These are phyloP conservation scores for Backusella luteola DNA, from an alignment of 192 early-diverging fungal species.

Conservation along the genomic window DNA sequence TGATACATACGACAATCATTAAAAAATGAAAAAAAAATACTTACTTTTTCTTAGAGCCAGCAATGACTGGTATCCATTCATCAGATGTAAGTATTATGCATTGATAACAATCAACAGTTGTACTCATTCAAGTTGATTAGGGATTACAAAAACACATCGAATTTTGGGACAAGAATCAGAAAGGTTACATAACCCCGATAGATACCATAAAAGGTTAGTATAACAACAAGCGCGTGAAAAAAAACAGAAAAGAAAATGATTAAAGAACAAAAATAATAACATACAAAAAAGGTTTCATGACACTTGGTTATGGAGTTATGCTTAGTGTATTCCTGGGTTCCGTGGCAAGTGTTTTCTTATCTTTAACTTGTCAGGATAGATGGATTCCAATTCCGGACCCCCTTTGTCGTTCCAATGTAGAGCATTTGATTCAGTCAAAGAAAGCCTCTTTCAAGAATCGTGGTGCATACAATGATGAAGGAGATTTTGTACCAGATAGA, in stretches of 20 bases:
- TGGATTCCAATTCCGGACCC: slow-evolving; percentile 18
- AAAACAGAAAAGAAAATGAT: not conserved
- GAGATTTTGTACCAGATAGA: slow-evolving; percentile 2
- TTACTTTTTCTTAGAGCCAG: not conserved
- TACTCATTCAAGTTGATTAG: not conserved
- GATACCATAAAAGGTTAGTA: slow-evolving; percentile 9
- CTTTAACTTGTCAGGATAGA: slow-evolving; percentile 1
- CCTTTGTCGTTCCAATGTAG: not conserved
- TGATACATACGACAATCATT: no score
- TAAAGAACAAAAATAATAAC: not conserved
- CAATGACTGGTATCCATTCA: not conserved
- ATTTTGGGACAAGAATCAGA: slow-evolving; percentile 17
- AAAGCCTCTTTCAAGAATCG: not conserved
- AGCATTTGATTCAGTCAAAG: not conserved
- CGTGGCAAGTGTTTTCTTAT: not conserved
- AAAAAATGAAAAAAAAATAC: not conserved
- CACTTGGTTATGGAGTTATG: slow-evolving; percentile 10
- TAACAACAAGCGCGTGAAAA: not conserved
- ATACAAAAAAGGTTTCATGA: slow-evolving; percentile 7
- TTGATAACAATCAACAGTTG: not conserved
- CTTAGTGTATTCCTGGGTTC: slow-evolving; percentile 12
- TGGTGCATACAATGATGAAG: slow-evolving; percentile 10
- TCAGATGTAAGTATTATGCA: not conserved
- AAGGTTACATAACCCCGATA: slow-evolving; percentile 17
- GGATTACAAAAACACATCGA: slow-evolving; percentile 11